These are phyloP conservation scores for Sporothrix phasma DNA, from an alignment of 2,329 filamentous ascomycete genomes.

Conservation along the genomic window DNA sequence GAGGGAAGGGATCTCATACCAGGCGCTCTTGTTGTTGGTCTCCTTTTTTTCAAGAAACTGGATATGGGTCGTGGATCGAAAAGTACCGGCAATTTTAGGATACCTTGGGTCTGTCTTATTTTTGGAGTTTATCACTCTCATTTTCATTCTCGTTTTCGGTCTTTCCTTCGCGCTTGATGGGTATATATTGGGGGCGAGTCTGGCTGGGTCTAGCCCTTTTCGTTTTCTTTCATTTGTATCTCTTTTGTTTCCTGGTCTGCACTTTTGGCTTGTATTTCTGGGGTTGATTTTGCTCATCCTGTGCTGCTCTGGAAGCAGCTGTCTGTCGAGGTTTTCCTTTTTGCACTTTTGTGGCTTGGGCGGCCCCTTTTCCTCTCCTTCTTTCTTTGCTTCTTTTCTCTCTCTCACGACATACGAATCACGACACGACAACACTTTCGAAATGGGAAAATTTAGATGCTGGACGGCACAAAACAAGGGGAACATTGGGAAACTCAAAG, in stretches of 20 bases:
- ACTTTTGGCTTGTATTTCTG: too few species aligned
- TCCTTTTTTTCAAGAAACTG: background rate
- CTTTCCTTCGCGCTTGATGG: background rate
- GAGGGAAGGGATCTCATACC: slow-evolving; percentile 2
- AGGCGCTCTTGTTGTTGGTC: slow-evolving; percentile 5
- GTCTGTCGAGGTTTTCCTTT: background rate
- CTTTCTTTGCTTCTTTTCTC: slow-evolving; percentile 12
- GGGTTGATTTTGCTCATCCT: slow-evolving; percentile 2
- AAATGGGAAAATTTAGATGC: background rate
- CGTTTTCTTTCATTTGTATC: background rate
- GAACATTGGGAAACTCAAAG: slow-evolving; percentile 3
- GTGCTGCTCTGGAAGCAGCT: slow-evolving; percentile 18
- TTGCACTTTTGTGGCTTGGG: background rate
- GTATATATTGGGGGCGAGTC: background rate
- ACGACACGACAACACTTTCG: background rate
- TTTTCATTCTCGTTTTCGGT: background rate
- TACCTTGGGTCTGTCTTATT: background rate
- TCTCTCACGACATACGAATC: slow-evolving; percentile 2
- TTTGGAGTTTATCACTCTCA: background rate
- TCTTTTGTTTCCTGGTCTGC: background rate
- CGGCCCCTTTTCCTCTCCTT: slow-evolving; percentile 5
- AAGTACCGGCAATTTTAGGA: slow-evolving; percentile 6
- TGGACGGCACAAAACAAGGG: slow-evolving; percentile 1
- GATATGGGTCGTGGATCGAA: slow-evolving; percentile 7
- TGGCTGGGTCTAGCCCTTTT: background rate